Evolutionary conservation across 2,329 filamentous ascomycete species (phyloP), one percentile per base, ranked within the genome.

Genomic region (Neofusicoccum sp.): DNA sequence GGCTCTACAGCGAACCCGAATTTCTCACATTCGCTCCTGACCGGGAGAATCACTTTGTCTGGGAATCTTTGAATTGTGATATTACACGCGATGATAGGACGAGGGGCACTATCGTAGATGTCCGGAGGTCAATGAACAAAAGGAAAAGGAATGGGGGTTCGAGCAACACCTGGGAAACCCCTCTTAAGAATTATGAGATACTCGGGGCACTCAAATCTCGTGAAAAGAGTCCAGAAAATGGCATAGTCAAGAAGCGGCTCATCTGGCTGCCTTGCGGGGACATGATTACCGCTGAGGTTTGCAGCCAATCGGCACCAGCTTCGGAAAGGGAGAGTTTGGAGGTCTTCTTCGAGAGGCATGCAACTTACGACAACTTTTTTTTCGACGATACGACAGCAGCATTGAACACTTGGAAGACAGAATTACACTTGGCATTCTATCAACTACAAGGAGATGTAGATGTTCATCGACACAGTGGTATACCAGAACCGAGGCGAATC

Each of bases 401-500:
- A 1, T 3, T 54, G 12, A 61, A 54, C 28, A 9, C 28, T 14
- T 61, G 45, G 59, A 9, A 8, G 3, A 59, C 56, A 1, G 56
- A 59, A 16, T n/a, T 59, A 0, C 56, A 59, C 12, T n/a, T 59
- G 1, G 47, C 56, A 1, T 59, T 47, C 31, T 59, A 36, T 8
- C 14, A 28, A 29, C 31, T 59, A 16, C 14, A 11, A 36, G 2
- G 16, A 52, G 22, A 52, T 2, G 31, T 14, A 3, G 28, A 29
- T 9, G 11, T 29, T 36, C 22, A 1, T 22, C 22, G 22, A 22
- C 2, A 22, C 22, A 22, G 22, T 1, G 33, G 33, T 3, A 36
- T 52, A 14, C 48, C 33, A 1, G 6, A 36, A 37, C 16, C 29
- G 12, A 71, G 31, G 33, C 63, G 12, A 65, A 66, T 44, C 64